Conservation (phyloP, 2,329 filamentous ascomycete species). For the Peltaster fructicola region DNA sequence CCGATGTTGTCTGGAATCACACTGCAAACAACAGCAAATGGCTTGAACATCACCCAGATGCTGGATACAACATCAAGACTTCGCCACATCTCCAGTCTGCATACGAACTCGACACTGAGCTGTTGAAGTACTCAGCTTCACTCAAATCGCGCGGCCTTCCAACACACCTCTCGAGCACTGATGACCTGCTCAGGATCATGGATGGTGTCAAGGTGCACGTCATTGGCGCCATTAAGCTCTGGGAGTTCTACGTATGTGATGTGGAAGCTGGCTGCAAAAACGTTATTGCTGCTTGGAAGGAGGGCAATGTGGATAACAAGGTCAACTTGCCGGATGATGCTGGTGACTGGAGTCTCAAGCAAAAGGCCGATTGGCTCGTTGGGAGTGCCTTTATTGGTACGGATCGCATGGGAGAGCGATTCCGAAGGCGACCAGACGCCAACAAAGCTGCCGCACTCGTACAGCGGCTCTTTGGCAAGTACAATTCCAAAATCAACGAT, state of each 20-base stretch:
- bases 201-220: conserved; percentile 66
- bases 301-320: conserved; percentile 38
- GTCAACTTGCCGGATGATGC: conserved; percentile 36
- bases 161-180: conserved; percentile 48
- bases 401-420: conserved; percentile 65
- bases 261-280: conserved; percentile 54
- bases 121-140: conserved; percentile 47
- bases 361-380: conserved; percentile 47
- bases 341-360: conserved; percentile 36
- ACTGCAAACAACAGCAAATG: conserved; percentile 91
- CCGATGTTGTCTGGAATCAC: conserved; percentile 95
- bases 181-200: conserved; percentile 69
- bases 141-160: conserved; percentile 56
- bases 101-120: conserved; percentile 57
- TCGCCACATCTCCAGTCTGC: conserved; percentile 54
- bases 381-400: conserved; percentile 52
- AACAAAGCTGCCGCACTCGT: conserved; percentile 50
- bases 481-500: conserved; percentile 33
- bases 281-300: conserved; percentile 54
- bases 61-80: conserved; percentile 84
- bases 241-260: conserved; percentile 85
- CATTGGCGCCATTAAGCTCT: conserved; percentile 59
- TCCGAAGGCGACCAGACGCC: conserved; percentile 54
- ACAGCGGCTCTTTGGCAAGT: conserved; percentile 50
- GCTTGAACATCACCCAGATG: conserved; percentile 86